phyloP scores from a whole-genome alignment of 805 yeast species.

The Teunomyces atbi region DNA sequence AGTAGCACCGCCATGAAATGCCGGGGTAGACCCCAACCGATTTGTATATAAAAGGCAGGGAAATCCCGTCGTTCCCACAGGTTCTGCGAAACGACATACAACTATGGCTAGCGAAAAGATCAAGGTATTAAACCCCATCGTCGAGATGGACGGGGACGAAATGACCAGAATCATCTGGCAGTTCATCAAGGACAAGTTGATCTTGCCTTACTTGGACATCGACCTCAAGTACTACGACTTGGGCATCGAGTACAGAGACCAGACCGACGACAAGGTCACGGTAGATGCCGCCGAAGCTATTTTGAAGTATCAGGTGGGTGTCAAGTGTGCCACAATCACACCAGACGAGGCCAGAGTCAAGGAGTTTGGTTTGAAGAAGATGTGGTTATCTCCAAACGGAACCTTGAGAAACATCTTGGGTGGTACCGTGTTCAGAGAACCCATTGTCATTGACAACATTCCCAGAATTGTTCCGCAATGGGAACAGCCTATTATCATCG shows the following conservation, averaged over 20 bases:
- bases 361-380: slow-evolving; percentile 69
- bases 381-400: slow-evolving; percentile 88
- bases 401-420: slow-evolving; percentile 78
- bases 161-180: slow-evolving; percentile 86
- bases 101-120: slow-evolving; percentile 39
- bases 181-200: slow-evolving; percentile 64
- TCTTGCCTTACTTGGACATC: slow-evolving; percentile 67
- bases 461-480: slow-evolving; percentile 78
- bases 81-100: not conserved
- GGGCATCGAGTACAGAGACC: slow-evolving; percentile 65
- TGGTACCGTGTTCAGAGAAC: slow-evolving; percentile 84
- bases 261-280: slow-evolving; percentile 72
- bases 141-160: slow-evolving; percentile 82
- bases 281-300: slow-evolving; percentile 76
- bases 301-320: slow-evolving; percentile 71
- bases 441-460: slow-evolving; percentile 73
- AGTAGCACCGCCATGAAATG: not conserved
- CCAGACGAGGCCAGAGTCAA: slow-evolving; percentile 80
- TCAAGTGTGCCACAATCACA: slow-evolving; percentile 83
- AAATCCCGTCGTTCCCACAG: no score
- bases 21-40: not conserved
- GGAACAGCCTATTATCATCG: slow-evolving; percentile 81
- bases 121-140: slow-evolving; percentile 70
- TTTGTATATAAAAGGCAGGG: not conserved
- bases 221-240: slow-evolving; percentile 77